Evolutionary conservation across 768 basidiomycete species (phyloP).

Genomic region (Lactarius quietus): DNA sequence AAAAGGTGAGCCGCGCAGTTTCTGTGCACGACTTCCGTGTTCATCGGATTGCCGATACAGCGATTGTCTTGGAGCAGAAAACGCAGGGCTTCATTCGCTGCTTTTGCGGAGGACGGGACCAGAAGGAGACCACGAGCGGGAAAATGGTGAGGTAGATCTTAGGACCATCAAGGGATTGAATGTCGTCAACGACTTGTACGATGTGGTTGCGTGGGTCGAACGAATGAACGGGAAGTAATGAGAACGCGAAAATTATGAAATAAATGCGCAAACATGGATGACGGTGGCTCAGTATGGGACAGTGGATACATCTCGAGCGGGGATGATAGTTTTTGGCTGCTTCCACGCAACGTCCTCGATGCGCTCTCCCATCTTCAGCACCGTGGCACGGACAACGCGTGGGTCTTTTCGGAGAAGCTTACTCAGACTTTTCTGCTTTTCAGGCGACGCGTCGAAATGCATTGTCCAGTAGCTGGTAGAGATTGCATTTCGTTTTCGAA

Average conservation of each 20-base stretch:
- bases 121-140: constrained; percentile 46
- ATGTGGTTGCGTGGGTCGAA: constrained; percentile 39
- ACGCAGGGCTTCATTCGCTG: constrained; percentile 54
- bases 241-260: neutral
- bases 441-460: constrained; percentile 84
- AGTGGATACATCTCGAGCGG: constrained; percentile 15
- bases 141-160: constrained; percentile 43
- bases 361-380: constrained; percentile 71
- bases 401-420: constrained; percentile 72
- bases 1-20: constrained; percentile 43
- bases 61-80: constrained; percentile 60
- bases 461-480: constrained; percentile 79
- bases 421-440: constrained; percentile 60
- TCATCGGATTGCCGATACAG: constrained; percentile 35
- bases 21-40: neutral
- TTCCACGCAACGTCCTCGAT: constrained; percentile 62
- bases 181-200: constrained; percentile 38
- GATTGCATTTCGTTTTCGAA: constrained; percentile 8
- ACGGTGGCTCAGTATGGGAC: neutral
- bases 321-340: constrained; percentile 41
- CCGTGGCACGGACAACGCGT: constrained; percentile 77
- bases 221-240: constrained; percentile 12
- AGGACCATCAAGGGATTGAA: constrained; percentile 28
- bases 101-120: constrained; percentile 49
- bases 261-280: neutral